phyloP scores from a whole-genome alignment of 2,329 filamentous ascomycete species.

The Ilyonectria robusta region DNA sequence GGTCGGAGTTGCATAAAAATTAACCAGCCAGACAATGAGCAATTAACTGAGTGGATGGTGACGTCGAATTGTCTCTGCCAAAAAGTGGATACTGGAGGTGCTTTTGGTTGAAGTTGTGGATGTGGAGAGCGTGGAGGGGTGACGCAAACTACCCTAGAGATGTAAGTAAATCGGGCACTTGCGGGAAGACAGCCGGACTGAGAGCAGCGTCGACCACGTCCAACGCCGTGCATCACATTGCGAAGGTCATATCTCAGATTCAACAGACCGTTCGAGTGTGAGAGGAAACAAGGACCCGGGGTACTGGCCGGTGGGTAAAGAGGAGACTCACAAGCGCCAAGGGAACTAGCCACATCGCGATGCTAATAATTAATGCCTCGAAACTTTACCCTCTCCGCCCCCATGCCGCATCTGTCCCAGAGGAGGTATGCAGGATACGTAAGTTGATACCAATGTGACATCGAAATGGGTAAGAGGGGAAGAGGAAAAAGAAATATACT shows the following conservation, averaged over 20 bases:
- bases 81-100: conserved; percentile 37
- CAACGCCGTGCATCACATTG: neutral
- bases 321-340: neutral
- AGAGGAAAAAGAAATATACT: neutral
- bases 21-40: conserved; percentile 8
- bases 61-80: conserved; percentile 33
- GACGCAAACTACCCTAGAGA: conserved; percentile 24
- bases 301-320: neutral
- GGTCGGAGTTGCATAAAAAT: conserved; percentile 4
- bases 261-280: neutral
- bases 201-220: neutral
- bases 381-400: conserved; percentile 17
- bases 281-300: neutral
- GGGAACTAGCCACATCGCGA: neutral
- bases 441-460: neutral
- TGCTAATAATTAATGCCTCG: neutral
- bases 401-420: neutral
- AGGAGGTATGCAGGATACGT: neutral
- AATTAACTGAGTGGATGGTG: conserved; percentile 33
- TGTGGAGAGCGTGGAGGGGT: conserved; percentile 13
- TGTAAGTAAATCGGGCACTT: neutral
- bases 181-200: neutral
- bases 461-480: neutral
- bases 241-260: neutral
- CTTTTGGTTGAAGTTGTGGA: conserved; percentile 7